phyloP scores from a whole-genome alignment of 2,329 filamentous ascomycete species.

The Trichophyton verrucosum region DNA sequence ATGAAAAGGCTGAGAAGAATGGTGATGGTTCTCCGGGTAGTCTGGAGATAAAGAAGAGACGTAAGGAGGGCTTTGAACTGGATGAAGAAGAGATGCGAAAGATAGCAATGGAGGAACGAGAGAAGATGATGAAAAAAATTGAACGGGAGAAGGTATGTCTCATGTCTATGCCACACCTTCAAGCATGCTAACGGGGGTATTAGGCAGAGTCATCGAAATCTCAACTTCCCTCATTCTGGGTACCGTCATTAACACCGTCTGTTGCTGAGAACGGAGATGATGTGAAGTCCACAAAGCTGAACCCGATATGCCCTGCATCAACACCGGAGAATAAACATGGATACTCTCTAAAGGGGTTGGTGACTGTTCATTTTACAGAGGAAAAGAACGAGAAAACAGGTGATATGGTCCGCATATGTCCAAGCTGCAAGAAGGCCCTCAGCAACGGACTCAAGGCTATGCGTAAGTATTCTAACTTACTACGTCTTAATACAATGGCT shows the following conservation, averaged over 20 bases:
- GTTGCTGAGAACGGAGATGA: conserved; percentile 42
- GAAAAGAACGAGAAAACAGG: conserved; percentile 46
- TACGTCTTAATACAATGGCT: background rate
- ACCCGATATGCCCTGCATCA: conserved; percentile 67
- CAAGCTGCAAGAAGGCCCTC: conserved; percentile 70
- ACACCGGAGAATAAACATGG: conserved; percentile 52
- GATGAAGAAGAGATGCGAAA: conserved; percentile 63
- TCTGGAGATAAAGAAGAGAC: conserved; percentile 32
- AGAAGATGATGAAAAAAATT: conserved; percentile 56
- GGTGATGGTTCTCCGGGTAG: conserved; percentile 26
- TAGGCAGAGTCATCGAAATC: conserved; percentile 48
- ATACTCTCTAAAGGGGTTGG: conserved; percentile 66
- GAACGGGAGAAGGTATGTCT: conserved; percentile 55
- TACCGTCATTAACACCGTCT: conserved; percentile 66
- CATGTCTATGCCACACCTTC: background rate
- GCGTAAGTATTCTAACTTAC: conserved; percentile 27
- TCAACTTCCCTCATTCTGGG: conserved; percentile 79
- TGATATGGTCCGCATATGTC: conserved; percentile 51
- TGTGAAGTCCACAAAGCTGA: conserved; percentile 51
- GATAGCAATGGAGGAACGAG: conserved; percentile 56
- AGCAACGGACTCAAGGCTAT: conserved; percentile 73
- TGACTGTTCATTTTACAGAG: conserved; percentile 64
- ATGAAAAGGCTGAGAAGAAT: conserved; percentile 18
- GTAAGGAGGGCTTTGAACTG: conserved; percentile 69
- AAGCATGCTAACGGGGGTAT: background rate